These are phyloP conservation scores for Mucor ambiguus DNA, from an alignment of 371 early-diverging fungal genomes.

Conservation along the genomic window DNA sequence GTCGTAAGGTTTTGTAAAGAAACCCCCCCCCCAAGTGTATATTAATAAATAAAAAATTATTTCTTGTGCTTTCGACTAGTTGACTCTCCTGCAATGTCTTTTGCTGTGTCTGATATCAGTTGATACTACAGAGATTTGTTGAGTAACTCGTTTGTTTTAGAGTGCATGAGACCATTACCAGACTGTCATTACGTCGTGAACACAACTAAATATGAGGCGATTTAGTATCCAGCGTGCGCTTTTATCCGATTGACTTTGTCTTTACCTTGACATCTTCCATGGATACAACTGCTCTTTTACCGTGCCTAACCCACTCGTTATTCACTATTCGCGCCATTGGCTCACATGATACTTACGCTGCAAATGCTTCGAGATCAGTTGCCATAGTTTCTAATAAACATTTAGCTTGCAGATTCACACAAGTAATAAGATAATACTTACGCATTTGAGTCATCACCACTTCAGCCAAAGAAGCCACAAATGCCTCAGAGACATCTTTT, in stretches of 20 bases:
- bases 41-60: neutral
- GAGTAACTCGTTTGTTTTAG: neutral
- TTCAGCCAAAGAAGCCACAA: slow-evolving; percentile 22
- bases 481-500: slow-evolving; percentile 20
- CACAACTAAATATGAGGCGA: slow-evolving; percentile 13
- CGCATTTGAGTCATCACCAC: slow-evolving; percentile 19
- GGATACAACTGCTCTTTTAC: slow-evolving; percentile 22
- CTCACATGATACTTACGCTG: slow-evolving; percentile 16
- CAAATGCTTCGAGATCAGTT: slow-evolving; percentile 29
- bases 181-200: slow-evolving; percentile 26
- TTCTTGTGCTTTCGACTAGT: slow-evolving; percentile 8
- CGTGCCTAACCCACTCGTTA: slow-evolving; percentile 12
- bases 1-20: slow-evolving; percentile 12
- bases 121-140: slow-evolving; percentile 8
- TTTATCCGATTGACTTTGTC: neutral
- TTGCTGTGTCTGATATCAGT: slow-evolving; percentile 16
- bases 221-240: neutral
- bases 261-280: slow-evolving; percentile 35
- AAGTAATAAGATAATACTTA: neutral
- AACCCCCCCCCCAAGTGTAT: neutral
- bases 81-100: slow-evolving; percentile 15
- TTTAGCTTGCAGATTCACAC: neutral
- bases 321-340: neutral
- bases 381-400: slow-evolving; percentile 22
- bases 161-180: slow-evolving; percentile 15